phyloP scores from a whole-genome alignment of 768 basidiomycete species.

The Inosperma sp. region DNA sequence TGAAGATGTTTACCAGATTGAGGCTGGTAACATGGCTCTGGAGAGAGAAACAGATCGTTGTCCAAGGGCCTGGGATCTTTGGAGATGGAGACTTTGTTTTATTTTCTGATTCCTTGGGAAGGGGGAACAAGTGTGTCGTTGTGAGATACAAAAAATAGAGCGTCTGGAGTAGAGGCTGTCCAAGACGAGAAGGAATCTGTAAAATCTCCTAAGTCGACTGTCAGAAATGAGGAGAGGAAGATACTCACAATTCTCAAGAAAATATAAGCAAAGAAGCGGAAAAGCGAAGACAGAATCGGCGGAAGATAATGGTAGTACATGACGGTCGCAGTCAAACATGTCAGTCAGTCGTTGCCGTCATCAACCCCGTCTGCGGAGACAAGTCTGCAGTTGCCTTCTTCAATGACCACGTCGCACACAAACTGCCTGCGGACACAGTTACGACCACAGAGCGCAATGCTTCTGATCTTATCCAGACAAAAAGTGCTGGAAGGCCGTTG shows the following conservation, averaged over 20 bases:
- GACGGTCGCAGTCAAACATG: conserved; percentile 1
- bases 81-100: background rate
- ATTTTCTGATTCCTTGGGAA: background rate
- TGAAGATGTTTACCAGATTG: conserved; percentile 26
- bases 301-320: conserved; percentile 21
- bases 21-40: conserved; percentile 31
- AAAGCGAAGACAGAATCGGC: conserved; percentile 30
- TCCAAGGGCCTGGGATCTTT: background rate
- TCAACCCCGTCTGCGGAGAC: conserved; percentile 75
- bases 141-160: conserved; percentile 29
- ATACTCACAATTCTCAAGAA: conserved; percentile 49
- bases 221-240: background rate
- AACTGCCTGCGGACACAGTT: conserved; percentile 30
- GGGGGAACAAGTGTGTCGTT: background rate
- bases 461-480: conserved; percentile 1
- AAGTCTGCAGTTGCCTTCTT: conserved; percentile 53
- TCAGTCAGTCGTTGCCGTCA: conserved; percentile 54
- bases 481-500: conserved; percentile 24
- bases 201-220: background rate
- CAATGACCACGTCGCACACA: conserved; percentile 55
- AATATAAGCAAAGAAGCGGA: conserved; percentile 42
- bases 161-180: conserved; percentile 28
- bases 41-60: conserved; percentile 31
- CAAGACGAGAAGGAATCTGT: conserved; percentile 39
- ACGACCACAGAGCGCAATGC: conserved; percentile 11